These are phyloP conservation scores for Triticum urartu DNA, from an alignment of 176 grass and related monocot species.

Conservation along the genomic window DNA sequence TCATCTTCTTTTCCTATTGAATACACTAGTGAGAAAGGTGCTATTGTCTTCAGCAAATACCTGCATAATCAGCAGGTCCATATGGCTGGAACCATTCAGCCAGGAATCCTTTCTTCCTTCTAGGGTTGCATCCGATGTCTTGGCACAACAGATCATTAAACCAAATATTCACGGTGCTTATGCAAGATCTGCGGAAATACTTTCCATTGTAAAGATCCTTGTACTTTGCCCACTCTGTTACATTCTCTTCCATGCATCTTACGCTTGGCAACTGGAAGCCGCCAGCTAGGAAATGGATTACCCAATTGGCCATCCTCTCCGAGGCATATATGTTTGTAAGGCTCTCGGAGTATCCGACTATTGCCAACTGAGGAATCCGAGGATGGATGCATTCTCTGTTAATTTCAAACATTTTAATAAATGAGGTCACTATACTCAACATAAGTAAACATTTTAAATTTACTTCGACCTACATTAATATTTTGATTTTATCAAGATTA, in stretches of 20 bases:
- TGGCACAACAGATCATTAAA: slow-evolving; percentile 72
- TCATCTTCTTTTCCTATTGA: neutral
- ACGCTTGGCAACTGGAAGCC: slow-evolving; percentile 61
- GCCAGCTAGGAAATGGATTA: slow-evolving; percentile 58
- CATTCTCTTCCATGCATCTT: slow-evolving; percentile 70
- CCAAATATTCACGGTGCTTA: slow-evolving; percentile 74
- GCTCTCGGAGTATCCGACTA: slow-evolving; percentile 78
- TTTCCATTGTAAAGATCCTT: slow-evolving; percentile 55
- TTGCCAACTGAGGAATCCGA: slow-evolving; percentile 69
- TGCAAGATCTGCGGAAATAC: slow-evolving; percentile 60
- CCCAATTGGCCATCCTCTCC: slow-evolving; percentile 73
- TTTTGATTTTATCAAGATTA: slow-evolving; percentile 7
- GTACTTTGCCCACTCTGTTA: slow-evolving; percentile 72
- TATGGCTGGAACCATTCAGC: slow-evolving; percentile 81
- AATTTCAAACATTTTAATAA: slow-evolving; percentile 16
- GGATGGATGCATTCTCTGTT: slow-evolving; percentile 79
- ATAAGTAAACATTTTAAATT: slow-evolving; percentile 5
- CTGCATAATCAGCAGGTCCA: slow-evolving; percentile 65
- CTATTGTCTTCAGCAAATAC: slow-evolving; percentile 31
- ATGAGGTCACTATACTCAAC: neutral
- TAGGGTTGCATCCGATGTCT: slow-evolving; percentile 78
- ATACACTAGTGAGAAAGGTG: neutral
- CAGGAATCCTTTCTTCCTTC: slow-evolving; percentile 68
- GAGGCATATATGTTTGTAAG: slow-evolving; percentile 60
- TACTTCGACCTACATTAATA: neutral